Evolutionary conservation across 805 yeast genomes (phyloP), one percentile per base, ranked within the genome.

Genomic region (Ogataea thermomethanolica): DNA sequence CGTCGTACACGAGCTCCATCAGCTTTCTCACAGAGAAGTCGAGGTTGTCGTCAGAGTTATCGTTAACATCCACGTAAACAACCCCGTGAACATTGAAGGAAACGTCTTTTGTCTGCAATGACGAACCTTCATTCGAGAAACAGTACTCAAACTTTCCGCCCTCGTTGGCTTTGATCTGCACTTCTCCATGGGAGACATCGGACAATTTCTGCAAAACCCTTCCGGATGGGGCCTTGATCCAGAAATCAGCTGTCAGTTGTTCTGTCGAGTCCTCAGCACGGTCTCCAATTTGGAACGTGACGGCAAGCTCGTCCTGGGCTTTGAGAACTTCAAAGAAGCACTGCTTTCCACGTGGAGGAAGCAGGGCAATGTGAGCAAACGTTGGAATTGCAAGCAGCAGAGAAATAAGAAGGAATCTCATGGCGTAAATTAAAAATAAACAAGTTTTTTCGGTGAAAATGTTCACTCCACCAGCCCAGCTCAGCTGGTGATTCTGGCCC

Each of bases 31-130:
- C 84, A 35, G 95, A 89, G 43, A 81, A 79, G 54, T 91, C 98
- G 54, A 93, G 71, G 44, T 88, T 77, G 60, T 88, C 87, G 23
- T 79, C 71, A 41, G 81, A 75, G 49, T 89, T 56, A 37, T 63
- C 67, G 54, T 81, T 84, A 43, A 79, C 76, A 57, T 86, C 95
- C 37, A 91, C 79, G 60, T 84, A 91, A 40, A 90, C 79, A 25
- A 86, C 88, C 22, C 97, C 98, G 60, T 89, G 96, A 43, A 91
- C 87, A 64, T 91, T 93, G 74, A 91, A 91, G 0, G 96, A 83
- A 27, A 91, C 95, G 59, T 91, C 99, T 64, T 88, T 84, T 37
- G 93, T 86, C 30, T 74, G 77, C 33, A 81, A 60, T 14, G 77
- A 70, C 6, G 86, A 71, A 54, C 77, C 79, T 63, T 89, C 96